Evolutionary conservation across 495 filamentous ascomycete genomes (phyloP).

Genomic region (Podospora comata): DNA sequence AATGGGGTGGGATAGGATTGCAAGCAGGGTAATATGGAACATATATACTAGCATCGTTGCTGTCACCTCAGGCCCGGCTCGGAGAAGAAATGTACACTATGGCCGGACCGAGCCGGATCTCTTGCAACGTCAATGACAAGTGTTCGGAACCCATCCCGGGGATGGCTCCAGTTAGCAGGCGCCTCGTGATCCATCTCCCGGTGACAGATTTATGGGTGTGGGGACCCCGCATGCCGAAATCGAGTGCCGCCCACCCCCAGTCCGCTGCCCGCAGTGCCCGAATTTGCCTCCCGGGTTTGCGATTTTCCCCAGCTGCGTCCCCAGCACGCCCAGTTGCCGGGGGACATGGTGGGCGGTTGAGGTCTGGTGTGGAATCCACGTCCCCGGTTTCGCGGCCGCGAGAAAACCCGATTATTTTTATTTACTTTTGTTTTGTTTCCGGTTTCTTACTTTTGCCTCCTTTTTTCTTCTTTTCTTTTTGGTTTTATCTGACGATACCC

Average conservation of each 20-base stretch:
- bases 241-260: slow-evolving; percentile 26
- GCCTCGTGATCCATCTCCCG: not conserved
- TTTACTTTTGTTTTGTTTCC: slow-evolving; percentile 14
- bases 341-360: not conserved
- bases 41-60: not conserved
- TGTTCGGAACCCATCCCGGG: not conserved
- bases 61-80: not conserved
- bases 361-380: slow-evolving; percentile 13
- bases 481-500: slow-evolving; percentile 1
- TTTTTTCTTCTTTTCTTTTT: slow-evolving; percentile 1
- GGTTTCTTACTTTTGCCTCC: slow-evolving; percentile 5
- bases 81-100: too few species aligned
- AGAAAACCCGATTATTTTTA: slow-evolving; percentile 22
- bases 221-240: slow-evolving; percentile 27
- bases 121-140: not conserved
- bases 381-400: slow-evolving; percentile 17
- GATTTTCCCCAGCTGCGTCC: not conserved
- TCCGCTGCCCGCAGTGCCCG: slow-evolving; percentile 20
- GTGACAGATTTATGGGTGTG: not conserved
- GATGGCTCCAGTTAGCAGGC: not conserved
- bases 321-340: not conserved
- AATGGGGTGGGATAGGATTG: not conserved
- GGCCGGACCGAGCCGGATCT: not conserved
- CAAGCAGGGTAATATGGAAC: not conserved
- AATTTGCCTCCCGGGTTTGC: not conserved